Evolutionary conservation across 1,284 basidiomycete genomes (phyloP).

Genomic region (Malassezia equina): DNA sequence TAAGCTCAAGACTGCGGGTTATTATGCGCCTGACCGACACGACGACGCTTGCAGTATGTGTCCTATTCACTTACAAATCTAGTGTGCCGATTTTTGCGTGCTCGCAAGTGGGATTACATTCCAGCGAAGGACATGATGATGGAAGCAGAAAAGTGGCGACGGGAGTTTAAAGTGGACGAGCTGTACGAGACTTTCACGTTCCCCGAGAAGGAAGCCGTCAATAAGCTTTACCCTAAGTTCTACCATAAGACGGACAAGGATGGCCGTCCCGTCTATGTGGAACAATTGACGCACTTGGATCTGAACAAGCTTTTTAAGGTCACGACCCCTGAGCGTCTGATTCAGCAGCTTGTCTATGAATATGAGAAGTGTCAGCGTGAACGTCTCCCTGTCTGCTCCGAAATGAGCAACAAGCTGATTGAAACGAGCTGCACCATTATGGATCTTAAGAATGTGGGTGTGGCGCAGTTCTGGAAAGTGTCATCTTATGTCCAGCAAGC

Average conservation of each 20-base stretch:
- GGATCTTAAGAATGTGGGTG: conserved; percentile 72
- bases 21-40: conserved; percentile 41
- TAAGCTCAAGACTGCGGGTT: conserved; percentile 34
- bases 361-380: conserved; percentile 75
- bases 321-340: conserved; percentile 80
- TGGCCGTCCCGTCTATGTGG: conserved; percentile 89
- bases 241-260: conserved; percentile 94
- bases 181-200: conserved; percentile 77
- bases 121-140: conserved; percentile 77
- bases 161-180: conserved; percentile 76
- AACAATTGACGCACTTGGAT: conserved; percentile 81
- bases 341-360: conserved; percentile 79
- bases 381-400: conserved; percentile 67
- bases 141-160: conserved; percentile 78
- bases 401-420: conserved; percentile 67
- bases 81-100: conserved; percentile 63
- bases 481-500: conserved; percentile 80
- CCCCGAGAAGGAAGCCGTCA: conserved; percentile 69
- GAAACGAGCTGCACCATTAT: conserved; percentile 98
- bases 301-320: conserved; percentile 57
- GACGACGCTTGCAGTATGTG: conserved; percentile 40
- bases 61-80: background rate
- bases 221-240: conserved; percentile 89
- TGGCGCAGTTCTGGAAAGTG: conserved; percentile 73
- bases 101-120: conserved; percentile 77